These are phyloP conservation scores for Epichloe coenophiala DNA, from an alignment of 2,329 filamentous ascomycete species.

Conservation along the genomic window DNA sequence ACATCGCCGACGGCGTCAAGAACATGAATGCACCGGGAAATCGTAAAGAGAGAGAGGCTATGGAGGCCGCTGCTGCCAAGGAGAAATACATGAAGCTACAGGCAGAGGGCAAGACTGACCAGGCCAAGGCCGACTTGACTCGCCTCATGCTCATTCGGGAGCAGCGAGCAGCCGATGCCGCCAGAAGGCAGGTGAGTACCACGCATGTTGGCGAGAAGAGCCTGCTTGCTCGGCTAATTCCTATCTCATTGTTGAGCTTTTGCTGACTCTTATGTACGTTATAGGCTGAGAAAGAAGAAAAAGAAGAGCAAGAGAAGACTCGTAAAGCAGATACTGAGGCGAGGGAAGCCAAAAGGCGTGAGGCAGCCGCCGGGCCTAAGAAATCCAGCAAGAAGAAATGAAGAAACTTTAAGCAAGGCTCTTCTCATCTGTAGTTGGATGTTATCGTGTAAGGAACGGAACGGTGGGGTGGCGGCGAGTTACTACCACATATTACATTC, in stretches of 20 bases:
- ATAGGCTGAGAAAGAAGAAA: conserved; percentile 46
- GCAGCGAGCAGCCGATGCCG: conserved; percentile 72
- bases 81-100: conserved; percentile 87
- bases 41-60: conserved; percentile 52
- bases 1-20: conserved; percentile 40
- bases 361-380: conserved; percentile 36
- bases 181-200: conserved; percentile 56
- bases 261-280: conserved; percentile 11
- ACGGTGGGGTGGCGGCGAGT: no score
- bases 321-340: conserved; percentile 38
- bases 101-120: conserved; percentile 90
- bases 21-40: conserved; percentile 35
- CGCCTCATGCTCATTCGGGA: conserved; percentile 71
- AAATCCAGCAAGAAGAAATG: conserved; percentile 35
- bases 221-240: background rate
- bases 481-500: background rate
- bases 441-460: background rate
- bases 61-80: conserved; percentile 77
- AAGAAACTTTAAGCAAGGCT: background rate
- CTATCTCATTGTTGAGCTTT: background rate
- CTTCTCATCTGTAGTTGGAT: background rate
- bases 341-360: conserved; percentile 41
- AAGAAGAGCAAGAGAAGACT: conserved; percentile 34
- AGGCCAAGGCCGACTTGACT: conserved; percentile 80
- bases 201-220: background rate